Evolutionary conservation across 257 asterid species (phyloP).

Genomic region (Solanum tacnaense): DNA sequence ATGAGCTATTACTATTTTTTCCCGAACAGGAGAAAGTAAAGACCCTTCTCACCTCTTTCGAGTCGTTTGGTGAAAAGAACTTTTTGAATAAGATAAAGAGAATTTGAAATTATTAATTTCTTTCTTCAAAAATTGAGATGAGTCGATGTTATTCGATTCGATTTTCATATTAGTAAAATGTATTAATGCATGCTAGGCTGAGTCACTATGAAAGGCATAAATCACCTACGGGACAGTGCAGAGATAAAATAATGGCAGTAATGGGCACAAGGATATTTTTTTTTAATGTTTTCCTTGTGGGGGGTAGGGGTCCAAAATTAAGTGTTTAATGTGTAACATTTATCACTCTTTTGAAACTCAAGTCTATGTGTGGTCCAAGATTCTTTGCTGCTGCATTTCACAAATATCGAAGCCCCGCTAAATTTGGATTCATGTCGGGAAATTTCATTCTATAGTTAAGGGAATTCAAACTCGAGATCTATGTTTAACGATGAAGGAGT

Average conservation of each 20-base stretch:
- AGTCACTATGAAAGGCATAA: not conserved
- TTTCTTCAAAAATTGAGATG: too few relatives aligned
- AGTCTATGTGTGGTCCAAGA: not conserved
- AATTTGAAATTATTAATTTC: too few relatives aligned
- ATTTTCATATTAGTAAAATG: not conserved
- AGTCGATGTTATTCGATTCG: too few relatives aligned
- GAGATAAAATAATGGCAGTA: not conserved
- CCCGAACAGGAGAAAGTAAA: too few relatives aligned
- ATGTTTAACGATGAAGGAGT: too few relatives aligned
- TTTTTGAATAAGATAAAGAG: too few relatives aligned
- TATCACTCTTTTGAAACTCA: not conserved
- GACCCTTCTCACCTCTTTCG: too few relatives aligned
- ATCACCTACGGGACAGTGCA: not conserved
- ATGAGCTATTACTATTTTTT: not conserved
- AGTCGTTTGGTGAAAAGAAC: too few relatives aligned
- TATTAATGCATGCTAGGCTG: not conserved
- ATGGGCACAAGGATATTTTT: not conserved
- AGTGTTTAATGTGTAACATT: not conserved
- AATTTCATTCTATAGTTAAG: rapidly evolving
- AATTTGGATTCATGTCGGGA: rapidly evolving
- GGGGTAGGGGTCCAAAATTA: not conserved
- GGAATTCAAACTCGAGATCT: rapidly evolving
- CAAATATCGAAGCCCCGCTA: not conserved
- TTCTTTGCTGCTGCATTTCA: not conserved
- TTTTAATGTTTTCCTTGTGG: not conserved